Evolutionary conservation across 148 eudicot species (phyloP), one percentile per base, ranked within the genome.

Genomic region (Vaccinium myrtillus): DNA sequence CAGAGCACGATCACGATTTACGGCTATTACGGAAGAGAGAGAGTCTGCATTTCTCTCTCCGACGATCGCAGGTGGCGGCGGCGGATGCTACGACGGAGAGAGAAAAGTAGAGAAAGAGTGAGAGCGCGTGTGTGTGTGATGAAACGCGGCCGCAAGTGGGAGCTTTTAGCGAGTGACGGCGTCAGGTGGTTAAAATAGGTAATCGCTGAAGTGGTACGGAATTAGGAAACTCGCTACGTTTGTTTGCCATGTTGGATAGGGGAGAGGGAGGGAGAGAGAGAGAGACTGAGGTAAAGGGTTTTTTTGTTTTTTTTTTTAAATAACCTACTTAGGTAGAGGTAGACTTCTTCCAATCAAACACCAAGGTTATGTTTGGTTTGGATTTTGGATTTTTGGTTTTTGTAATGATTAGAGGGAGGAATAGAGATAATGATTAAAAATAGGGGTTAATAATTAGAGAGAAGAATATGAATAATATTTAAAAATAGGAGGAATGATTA

Each of bases 41-140:
- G 46, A 15, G 63, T n/a, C 81, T 25, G 6, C 81, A 78, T 78
- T 78, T 48, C 10, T 30, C 63, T 54, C 63, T 54, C 81, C 81
- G 46, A 27, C 32, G 2, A 32, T 78, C 63, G 43, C 43, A 15
- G 81, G 61, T 7, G 43, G 81, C 2, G 63, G 80, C 61, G 81
- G 46, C 81, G 46, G 81, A 5, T 32, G 63, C n/a, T 54, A 16
- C 30, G 19, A 27, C 46, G 43, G 43, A 51, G 39, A 14, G n/a
- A 25, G 80, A 46, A 3, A 75, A 61, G 9, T 48, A 5, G 59
- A 10, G 61, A 21, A 63, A 78, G 36, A n/a, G 32, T n/a, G 79
- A 43, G 51, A 12, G 4, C 3, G n/a, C n/a, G 6, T 43, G 48
- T 5, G 49, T 4, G 18, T 14, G 14, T 2, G 32, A 63, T 7